A percentile compares a stretch with the other conserved stretches of the same genome.
Evolutionary conservation across 2,329 filamentous ascomycete genomes (phyloP).

Genomic region (Aurifilum marmelostoma): DNA sequence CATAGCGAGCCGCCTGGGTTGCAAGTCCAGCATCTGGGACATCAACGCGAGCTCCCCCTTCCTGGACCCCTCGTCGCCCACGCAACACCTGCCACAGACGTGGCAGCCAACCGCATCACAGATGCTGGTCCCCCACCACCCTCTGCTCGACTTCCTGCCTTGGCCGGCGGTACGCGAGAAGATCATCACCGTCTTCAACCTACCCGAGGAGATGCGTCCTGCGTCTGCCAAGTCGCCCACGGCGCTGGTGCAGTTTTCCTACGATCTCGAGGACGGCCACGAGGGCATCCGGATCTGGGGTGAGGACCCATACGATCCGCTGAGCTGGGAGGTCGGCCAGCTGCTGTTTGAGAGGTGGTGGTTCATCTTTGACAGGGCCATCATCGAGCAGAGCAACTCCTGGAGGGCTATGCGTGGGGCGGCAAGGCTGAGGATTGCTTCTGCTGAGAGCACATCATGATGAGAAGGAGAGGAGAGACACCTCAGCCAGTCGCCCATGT

Average conservation of each 20-base stretch:
- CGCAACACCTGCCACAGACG: slow-evolving; percentile 47
- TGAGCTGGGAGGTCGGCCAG: slow-evolving; percentile 62
- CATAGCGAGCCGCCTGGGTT: slow-evolving; percentile 49
- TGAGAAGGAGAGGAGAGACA: neutral
- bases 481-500: neutral
- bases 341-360: slow-evolving; percentile 63
- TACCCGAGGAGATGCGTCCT: slow-evolving; percentile 54
- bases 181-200: slow-evolving; percentile 53
- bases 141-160: slow-evolving; percentile 59
- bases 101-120: slow-evolving; percentile 54
- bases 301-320: slow-evolving; percentile 50
- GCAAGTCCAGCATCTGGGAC: slow-evolving; percentile 46
- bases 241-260: slow-evolving; percentile 55
- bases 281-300: slow-evolving; percentile 47
- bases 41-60: slow-evolving; percentile 51
- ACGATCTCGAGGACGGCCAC: slow-evolving; percentile 58
- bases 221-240: slow-evolving; percentile 30
- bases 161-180: slow-evolving; percentile 60
- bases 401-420: slow-evolving; percentile 53
- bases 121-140: slow-evolving; percentile 50
- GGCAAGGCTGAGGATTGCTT: slow-evolving; percentile 14
- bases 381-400: slow-evolving; percentile 58
- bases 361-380: slow-evolving; percentile 59
- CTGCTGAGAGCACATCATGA: neutral
- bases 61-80: slow-evolving; percentile 40